phyloP scores from a whole-genome alignment of 78 protist genomes.

The Blattamonas nauphoetae region DNA sequence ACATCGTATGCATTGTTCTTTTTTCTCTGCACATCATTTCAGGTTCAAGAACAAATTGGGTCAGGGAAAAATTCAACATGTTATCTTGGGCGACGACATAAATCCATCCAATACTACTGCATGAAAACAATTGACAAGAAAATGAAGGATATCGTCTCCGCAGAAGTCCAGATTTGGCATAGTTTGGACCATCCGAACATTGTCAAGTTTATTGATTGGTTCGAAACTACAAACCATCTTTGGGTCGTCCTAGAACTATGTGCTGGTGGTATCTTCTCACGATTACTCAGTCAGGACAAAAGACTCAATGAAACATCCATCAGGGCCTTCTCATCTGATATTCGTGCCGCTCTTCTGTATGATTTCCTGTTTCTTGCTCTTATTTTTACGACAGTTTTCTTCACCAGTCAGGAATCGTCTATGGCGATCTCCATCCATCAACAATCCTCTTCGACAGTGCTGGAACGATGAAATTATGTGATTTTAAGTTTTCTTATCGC shows the following conservation, averaged over 20 bases:
- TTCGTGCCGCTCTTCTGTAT: conserved; percentile 33
- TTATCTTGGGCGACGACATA: conserved; percentile 52
- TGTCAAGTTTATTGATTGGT: conserved; percentile 44
- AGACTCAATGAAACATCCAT: conserved; percentile 23
- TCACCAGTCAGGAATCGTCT: conserved; percentile 29
- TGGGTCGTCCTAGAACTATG: conserved; percentile 57
- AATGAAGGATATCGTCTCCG: neutral
- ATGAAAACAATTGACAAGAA: conserved; percentile 40
- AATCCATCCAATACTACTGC: conserved; percentile 39
- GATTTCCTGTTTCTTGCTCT: neutral
- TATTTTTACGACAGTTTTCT: neutral
- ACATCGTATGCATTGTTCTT: neutral
- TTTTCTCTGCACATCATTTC: neutral
- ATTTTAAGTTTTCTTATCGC: conserved; percentile 28
- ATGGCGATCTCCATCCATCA: conserved; percentile 39
- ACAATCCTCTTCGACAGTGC: conserved; percentile 36
- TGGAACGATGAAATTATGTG: conserved; percentile 33
- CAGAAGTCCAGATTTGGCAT: conserved; percentile 31
- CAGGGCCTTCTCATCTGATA: conserved; percentile 12
- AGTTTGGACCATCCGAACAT: conserved; percentile 31
- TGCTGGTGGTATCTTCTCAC: conserved; percentile 31
- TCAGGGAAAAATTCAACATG: conserved; percentile 25
- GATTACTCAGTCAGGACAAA: conserved; percentile 24
- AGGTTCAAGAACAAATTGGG: conserved; percentile 38
- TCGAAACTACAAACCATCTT: conserved; percentile 52